A percentile compares a stretch with the other conserved stretches of the same genome.
Evolutionary conservation across 345 rosid species (phyloP).

Genomic region (Brassica carinata): DNA sequence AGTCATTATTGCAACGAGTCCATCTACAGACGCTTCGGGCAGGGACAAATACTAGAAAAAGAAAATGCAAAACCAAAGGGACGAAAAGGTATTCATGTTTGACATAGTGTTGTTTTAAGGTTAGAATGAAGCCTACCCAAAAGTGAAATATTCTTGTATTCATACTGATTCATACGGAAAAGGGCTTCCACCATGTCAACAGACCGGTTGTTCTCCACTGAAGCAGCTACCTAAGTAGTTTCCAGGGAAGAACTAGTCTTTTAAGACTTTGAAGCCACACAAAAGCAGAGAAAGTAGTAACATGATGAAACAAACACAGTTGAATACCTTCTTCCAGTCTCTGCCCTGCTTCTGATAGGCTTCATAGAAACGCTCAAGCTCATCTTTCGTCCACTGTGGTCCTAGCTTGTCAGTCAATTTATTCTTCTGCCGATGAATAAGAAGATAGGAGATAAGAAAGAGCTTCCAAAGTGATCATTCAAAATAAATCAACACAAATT

Average conservation of each 20-base stretch:
- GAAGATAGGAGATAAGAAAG: no score
- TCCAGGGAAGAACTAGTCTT: constrained; percentile 12
- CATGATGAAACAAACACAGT: background rate
- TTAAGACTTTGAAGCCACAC: constrained; percentile 4
- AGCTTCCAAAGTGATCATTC: background rate
- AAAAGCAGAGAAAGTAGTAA: background rate
- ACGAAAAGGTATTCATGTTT: constrained; percentile 2
- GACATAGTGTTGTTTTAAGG: background rate
- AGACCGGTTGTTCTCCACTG: constrained; percentile 61
- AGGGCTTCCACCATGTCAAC: constrained; percentile 90
- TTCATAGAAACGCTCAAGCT: constrained; percentile 80
- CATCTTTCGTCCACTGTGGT: constrained; percentile 82
- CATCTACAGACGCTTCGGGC: constrained; percentile 79
- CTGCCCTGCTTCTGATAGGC: constrained; percentile 72
- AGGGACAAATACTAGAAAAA: background rate
- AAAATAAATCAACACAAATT: background rate
- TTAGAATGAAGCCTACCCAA: background rate
- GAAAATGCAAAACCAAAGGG: constrained; percentile 19
- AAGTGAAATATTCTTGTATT: background rate
- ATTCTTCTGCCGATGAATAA: constrained; percentile 52
- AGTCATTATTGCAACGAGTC: constrained; percentile 94
- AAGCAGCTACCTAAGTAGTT: constrained; percentile 61
- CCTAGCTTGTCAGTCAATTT: constrained; percentile 80
- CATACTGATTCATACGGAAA: background rate
- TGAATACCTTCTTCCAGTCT: constrained; percentile 79